phyloP scores from a whole-genome alignment of 495 filamentous ascomycete species.

The Aspergillus nanangensis region DNA sequence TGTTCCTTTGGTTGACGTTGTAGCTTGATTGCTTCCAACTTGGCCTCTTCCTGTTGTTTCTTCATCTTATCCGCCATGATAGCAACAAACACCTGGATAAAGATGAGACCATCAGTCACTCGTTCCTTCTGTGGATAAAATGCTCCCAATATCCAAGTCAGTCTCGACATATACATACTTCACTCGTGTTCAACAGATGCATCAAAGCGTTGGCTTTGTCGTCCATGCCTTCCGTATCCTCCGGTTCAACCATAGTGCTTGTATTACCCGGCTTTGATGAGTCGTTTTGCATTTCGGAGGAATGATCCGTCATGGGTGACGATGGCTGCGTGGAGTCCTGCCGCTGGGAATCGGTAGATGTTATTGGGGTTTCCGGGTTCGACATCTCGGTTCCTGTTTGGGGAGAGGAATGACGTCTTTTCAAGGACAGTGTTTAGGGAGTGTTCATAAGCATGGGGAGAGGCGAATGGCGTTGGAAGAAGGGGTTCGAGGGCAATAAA shows the following conservation, averaged over 20 bases:
- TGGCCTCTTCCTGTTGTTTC: slow-evolving; percentile 55
- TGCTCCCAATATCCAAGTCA: background rate
- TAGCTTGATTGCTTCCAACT: slow-evolving; percentile 40
- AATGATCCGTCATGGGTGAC: slow-evolving; percentile 31
- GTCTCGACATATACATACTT: slow-evolving; percentile 29
- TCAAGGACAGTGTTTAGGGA: no score
- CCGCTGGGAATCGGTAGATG: slow-evolving; percentile 27
- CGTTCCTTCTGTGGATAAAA: background rate
- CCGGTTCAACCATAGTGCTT: slow-evolving; percentile 13
- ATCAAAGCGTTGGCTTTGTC: slow-evolving; percentile 38
- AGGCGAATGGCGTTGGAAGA: no score
- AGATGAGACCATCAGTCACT: slow-evolving; percentile 1
- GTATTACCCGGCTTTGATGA: slow-evolving; percentile 10
- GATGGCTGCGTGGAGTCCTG: slow-evolving; percentile 42
- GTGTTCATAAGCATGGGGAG: no score
- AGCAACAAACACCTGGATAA: slow-evolving; percentile 37
- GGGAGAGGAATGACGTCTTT: no score
- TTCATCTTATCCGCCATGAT: slow-evolving; percentile 63
- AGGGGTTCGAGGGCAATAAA: no score
- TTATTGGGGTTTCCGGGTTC: slow-evolving; percentile 30
- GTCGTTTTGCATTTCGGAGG: slow-evolving; percentile 13
- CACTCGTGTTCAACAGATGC: slow-evolving; percentile 46
- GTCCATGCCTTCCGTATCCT: slow-evolving; percentile 37
- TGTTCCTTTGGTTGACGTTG: slow-evolving; percentile 25
- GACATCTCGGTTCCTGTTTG: slow-evolving; percentile 19